These are phyloP conservation scores for Nannochloris sp. DNA, from an alignment of 139 green algal genomes.

Conservation along the genomic window DNA sequence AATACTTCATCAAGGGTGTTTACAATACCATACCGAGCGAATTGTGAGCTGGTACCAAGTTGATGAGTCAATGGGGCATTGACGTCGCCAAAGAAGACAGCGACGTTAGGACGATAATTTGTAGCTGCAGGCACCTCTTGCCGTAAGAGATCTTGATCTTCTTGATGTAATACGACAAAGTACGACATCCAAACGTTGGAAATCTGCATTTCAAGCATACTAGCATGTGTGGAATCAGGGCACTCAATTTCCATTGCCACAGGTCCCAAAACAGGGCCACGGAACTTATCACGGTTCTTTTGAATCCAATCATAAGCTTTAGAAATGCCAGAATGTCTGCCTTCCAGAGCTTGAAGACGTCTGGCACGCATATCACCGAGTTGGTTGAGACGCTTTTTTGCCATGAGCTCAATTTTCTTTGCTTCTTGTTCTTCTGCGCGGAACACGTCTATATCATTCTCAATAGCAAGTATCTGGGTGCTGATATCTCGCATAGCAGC, in stretches of 20 bases:
- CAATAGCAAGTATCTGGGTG: background rate
- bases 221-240: slow-evolving; percentile 23
- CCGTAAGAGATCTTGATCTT: slow-evolving; percentile 44
- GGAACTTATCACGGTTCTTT: slow-evolving; percentile 30
- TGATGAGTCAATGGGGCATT: slow-evolving; percentile 19
- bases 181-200: slow-evolving; percentile 19
- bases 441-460: slow-evolving; percentile 7
- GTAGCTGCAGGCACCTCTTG: background rate
- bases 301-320: slow-evolving; percentile 32
- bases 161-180: slow-evolving; percentile 35
- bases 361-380: slow-evolving; percentile 24
- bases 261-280: slow-evolving; percentile 51
- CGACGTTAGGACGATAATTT: slow-evolving; percentile 9
- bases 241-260: slow-evolving; percentile 54
- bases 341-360: slow-evolving; percentile 32
- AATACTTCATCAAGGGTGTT: slow-evolving; percentile 71
- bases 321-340: slow-evolving; percentile 9
- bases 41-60: slow-evolving; percentile 14
- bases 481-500: too few relatives aligned
- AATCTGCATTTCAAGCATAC: slow-evolving; percentile 46
- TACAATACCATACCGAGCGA: slow-evolving; percentile 43
- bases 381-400: slow-evolving; percentile 15
- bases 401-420: background rate
- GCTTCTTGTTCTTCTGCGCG: background rate
- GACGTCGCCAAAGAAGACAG: slow-evolving; percentile 21